These are phyloP conservation scores for Fusarium palustre DNA, from an alignment of 2,329 filamentous ascomycete genomes.

Conservation along the genomic window DNA sequence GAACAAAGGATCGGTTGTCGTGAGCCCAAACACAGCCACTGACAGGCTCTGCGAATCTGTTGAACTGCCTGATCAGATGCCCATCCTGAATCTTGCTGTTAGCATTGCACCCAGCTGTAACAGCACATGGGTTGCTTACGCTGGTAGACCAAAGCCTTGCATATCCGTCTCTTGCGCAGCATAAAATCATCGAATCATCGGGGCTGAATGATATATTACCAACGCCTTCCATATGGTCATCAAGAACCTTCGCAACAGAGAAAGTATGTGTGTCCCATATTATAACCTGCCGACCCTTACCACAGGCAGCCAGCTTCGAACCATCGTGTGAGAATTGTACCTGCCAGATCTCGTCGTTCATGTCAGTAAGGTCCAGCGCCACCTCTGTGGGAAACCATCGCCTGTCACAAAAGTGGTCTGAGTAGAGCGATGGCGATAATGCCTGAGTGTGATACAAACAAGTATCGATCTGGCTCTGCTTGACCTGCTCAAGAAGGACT, in stretches of 20 bases:
- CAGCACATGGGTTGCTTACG: slow-evolving; percentile 58
- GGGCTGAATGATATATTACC: slow-evolving; percentile 92
- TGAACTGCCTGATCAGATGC: slow-evolving; percentile 70
- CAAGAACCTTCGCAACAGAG: slow-evolving; percentile 69
- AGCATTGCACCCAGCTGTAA: slow-evolving; percentile 18
- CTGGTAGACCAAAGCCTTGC: slow-evolving; percentile 80
- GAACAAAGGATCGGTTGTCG: slow-evolving; percentile 81
- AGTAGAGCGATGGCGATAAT: slow-evolving; percentile 83
- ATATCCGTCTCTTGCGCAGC: slow-evolving; percentile 79
- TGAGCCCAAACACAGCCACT: slow-evolving; percentile 91
- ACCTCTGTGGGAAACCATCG: slow-evolving; percentile 81
- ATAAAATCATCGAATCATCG: slow-evolving; percentile 86
- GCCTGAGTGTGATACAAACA: slow-evolving; percentile 92
- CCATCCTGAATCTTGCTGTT: slow-evolving; percentile 65
- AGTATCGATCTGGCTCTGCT: slow-evolving; percentile 81
- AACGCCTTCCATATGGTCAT: slow-evolving; percentile 76
- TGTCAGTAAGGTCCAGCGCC: slow-evolving; percentile 76
- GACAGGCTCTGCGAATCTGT: slow-evolving; percentile 83
- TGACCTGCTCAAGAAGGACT: slow-evolving; percentile 83
- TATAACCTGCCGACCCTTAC: slow-evolving; percentile 77
- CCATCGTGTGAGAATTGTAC: slow-evolving; percentile 92
- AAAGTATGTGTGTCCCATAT: slow-evolving; percentile 86
- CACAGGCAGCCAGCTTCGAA: slow-evolving; percentile 82
- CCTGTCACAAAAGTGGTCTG: slow-evolving; percentile 86
- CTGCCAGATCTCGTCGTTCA: slow-evolving; percentile 90